phyloP scores from a whole-genome alignment of 495 filamentous ascomycete genomes.

The Penicillium pancosmium region DNA sequence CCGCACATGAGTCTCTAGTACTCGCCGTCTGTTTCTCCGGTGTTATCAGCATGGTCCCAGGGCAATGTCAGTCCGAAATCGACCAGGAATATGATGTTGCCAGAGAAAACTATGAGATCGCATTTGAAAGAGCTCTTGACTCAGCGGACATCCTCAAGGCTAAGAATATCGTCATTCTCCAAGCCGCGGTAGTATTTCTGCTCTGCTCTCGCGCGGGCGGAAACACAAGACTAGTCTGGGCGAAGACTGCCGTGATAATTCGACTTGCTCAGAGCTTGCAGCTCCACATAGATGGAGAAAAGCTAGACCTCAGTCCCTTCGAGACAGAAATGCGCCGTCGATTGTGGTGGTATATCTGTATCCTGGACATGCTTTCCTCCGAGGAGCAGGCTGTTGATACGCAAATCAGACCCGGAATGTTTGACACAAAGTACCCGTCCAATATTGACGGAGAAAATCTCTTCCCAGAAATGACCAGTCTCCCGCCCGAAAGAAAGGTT shows the following conservation, averaged over 20 bases:
- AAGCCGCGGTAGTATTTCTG: constrained; percentile 71
- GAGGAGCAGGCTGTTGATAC: constrained; percentile 79
- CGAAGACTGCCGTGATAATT: constrained; percentile 62
- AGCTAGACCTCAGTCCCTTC: constrained; percentile 59
- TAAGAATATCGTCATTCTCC: constrained; percentile 63
- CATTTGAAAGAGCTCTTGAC: constrained; percentile 66
- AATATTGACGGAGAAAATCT: constrained; percentile 75
- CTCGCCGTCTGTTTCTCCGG: constrained; percentile 74
- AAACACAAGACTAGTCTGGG: constrained; percentile 59
- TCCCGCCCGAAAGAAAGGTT: constrained; percentile 53
- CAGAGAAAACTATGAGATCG: constrained; percentile 63
- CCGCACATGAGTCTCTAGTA: constrained; percentile 59
- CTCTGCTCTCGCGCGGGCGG: constrained; percentile 57
- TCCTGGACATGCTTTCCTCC: constrained; percentile 69
- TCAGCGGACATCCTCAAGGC: constrained; percentile 67
- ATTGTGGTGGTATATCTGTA: constrained; percentile 76
- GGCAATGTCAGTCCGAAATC: constrained; percentile 20
- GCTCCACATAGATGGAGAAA: constrained; percentile 71
- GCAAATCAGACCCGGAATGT: constrained; percentile 61
- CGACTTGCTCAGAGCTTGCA: constrained; percentile 73
- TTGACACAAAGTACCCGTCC: constrained; percentile 63
- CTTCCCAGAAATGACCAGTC: constrained; percentile 52
- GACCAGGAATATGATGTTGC: constrained; percentile 29
- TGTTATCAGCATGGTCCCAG: constrained; percentile 60
- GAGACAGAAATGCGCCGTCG: constrained; percentile 76